A percentile compares a stretch with the other conserved stretches of the same genome.
These are phyloP conservation scores for Kwoniella shandongensis DNA, from an alignment of 768 basidiomycete genomes.

Conservation along the genomic window DNA sequence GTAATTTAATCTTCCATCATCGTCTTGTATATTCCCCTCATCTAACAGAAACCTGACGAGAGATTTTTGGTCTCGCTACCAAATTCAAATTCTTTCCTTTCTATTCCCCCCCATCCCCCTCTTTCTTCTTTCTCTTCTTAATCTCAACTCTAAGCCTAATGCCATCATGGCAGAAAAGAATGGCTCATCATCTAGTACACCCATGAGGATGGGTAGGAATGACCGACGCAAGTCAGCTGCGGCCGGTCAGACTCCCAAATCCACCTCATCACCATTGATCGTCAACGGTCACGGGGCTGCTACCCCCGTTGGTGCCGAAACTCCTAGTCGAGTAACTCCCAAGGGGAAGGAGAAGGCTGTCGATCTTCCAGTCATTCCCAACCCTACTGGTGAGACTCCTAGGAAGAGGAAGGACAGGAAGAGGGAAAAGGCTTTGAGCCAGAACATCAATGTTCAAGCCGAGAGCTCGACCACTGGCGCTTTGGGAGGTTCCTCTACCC, in stretches of 20 bases:
- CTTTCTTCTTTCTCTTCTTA: constrained; percentile 1
- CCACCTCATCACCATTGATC: too few relatives aligned
- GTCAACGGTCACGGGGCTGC: too few relatives aligned
- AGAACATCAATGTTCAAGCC: background rate
- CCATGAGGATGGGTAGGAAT: constrained; percentile 1
- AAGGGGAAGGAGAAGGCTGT: constrained; percentile 26
- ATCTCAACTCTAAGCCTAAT: constrained; percentile 7
- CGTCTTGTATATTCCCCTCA: background rate
- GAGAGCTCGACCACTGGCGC: constrained; percentile 11
- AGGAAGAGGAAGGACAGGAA: constrained; percentile 4
- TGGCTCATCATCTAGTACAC: constrained; percentile 16
- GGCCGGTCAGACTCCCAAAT: too few relatives aligned
- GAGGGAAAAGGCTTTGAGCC: constrained; percentile 5
- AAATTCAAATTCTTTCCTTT: constrained; percentile 1
- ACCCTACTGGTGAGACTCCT: background rate
- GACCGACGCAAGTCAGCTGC: background rate
- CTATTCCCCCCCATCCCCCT: background rate
- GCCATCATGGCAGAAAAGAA: constrained; percentile 23
- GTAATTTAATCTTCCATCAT: background rate
- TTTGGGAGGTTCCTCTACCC: background rate
- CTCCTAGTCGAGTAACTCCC: constrained; percentile 11
- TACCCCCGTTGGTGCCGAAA: background rate
- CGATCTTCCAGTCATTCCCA: constrained; percentile 2
- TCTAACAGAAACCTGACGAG: constrained; percentile 2
- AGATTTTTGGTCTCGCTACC: constrained; percentile 5